A percentile compares a stretch with the other conserved stretches of the same genome.
These are phyloP conservation scores for Podaxis sp. DNA, from an alignment of 768 basidiomycete species.

Conservation along the genomic window DNA sequence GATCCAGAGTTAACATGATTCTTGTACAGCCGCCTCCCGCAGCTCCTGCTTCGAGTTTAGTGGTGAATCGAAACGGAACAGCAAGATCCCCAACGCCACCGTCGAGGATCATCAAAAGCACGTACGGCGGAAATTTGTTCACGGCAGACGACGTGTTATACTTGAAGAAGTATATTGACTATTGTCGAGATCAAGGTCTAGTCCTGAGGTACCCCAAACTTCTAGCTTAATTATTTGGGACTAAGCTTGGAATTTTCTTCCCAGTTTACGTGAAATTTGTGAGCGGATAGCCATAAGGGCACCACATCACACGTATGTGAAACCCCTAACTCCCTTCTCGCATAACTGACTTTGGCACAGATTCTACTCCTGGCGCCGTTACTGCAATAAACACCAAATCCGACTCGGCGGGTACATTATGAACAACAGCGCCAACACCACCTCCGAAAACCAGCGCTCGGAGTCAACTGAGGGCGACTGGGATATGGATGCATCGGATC, in stretches of 20 bases:
- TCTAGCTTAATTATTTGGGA: neutral
- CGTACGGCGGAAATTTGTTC: constrained; percentile 86
- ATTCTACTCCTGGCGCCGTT: constrained; percentile 89
- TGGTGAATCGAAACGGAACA: constrained; percentile 64
- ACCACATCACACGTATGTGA: constrained; percentile 81
- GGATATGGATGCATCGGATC: constrained; percentile 31
- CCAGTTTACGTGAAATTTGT: constrained; percentile 78
- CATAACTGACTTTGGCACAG: constrained; percentile 34
- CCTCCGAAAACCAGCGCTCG: constrained; percentile 30
- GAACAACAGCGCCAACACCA: constrained; percentile 43
- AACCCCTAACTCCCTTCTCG: neutral
- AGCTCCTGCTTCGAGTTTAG: constrained; percentile 63
- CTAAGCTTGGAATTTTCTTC: neutral
- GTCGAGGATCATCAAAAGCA: constrained; percentile 81
- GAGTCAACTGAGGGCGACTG: constrained; percentile 44
- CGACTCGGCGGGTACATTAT: constrained; percentile 84
- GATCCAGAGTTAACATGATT: constrained; percentile 1
- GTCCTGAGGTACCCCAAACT: constrained; percentile 60
- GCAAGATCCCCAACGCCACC: constrained; percentile 86
- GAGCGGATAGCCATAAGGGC: constrained; percentile 87
- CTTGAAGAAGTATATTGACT: constrained; percentile 86
- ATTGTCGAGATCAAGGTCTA: constrained; percentile 84
- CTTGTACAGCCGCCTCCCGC: constrained; percentile 55
- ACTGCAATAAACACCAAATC: constrained; percentile 92
- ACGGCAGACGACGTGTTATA: constrained; percentile 82